Evolutionary conservation across 2,329 filamentous ascomycete species (phyloP).

Genomic region (Claviceps citrina): DNA sequence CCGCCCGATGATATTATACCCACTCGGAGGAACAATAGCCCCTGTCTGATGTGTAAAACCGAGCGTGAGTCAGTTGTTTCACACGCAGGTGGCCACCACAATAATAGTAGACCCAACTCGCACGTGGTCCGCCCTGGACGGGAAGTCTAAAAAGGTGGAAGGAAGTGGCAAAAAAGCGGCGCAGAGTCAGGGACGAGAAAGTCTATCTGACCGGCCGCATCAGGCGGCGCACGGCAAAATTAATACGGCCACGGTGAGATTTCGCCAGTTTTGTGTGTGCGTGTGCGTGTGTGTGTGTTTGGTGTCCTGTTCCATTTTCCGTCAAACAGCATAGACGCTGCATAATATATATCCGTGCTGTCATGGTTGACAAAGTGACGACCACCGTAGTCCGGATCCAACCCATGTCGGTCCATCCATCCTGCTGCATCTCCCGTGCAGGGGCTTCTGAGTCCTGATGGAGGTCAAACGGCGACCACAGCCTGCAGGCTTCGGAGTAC

Average conservation of each 20-base stretch:
- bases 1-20: background rate
- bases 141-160: background rate
- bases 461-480: no score
- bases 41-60: background rate
- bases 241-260: background rate
- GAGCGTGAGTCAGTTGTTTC: background rate
- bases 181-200: background rate
- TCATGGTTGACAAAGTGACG: no score
- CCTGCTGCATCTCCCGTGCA: no score
- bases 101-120: background rate
- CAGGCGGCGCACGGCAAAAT: background rate
- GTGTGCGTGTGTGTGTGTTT: no score
- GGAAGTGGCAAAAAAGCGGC: background rate
- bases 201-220: background rate
- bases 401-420: no score
- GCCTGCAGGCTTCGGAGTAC: background rate
- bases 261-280: no score
- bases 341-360: no score
- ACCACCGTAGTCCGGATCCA: no score
- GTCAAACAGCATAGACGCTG: no score
- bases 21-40: background rate
- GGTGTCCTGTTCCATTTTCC: background rate
- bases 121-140: background rate
- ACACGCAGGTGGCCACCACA: background rate
- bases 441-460: no score